Percentiles rank a stretch among this genome's conserved stretches.
These are phyloP conservation scores for Erodium chrysanthum DNA, from an alignment of 441 rosid species.

Conservation along the genomic window DNA sequence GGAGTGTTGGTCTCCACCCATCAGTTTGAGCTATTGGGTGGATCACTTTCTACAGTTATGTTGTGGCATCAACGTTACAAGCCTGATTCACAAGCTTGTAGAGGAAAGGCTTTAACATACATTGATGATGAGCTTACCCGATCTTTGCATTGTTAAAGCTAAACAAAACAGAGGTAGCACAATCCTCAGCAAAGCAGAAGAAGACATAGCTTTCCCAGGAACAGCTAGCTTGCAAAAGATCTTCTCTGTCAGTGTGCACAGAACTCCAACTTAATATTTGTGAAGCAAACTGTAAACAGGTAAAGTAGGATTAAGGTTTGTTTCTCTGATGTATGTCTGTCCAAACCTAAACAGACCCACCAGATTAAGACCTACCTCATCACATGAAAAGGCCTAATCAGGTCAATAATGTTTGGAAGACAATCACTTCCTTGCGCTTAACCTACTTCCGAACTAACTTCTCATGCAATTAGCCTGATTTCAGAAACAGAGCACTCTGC, in stretches of 20 bases:
- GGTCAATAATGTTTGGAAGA: not conserved
- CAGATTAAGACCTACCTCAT: too few species aligned
- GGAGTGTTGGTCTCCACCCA: too few species aligned
- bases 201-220: slow-evolving; percentile 20
- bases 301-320: too few species aligned
- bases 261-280: not conserved
- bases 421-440: not conserved
- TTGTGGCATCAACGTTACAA: too few species aligned
- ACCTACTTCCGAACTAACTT: not conserved
- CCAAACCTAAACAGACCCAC: too few species aligned
- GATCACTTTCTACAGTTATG: too few species aligned
- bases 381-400: too few species aligned
- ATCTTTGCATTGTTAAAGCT: slow-evolving; percentile 10
- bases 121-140: slow-evolving; percentile 22
- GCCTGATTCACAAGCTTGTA: too few species aligned
- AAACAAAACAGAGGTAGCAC: not conserved
- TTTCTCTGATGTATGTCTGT: too few species aligned
- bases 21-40: too few species aligned
- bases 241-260: not conserved
- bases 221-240: not conserved
- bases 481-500: not conserved
- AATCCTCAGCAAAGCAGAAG: slow-evolving; percentile 12
- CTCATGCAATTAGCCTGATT: not conserved
- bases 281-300: too few species aligned
- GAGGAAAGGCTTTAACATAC: not conserved